Percentiles rank a stretch among this genome's conserved stretches.
These are phyloP conservation scores for Brettanomyces anomalus DNA, from an alignment of 805 yeast genomes.

Conservation along the genomic window DNA sequence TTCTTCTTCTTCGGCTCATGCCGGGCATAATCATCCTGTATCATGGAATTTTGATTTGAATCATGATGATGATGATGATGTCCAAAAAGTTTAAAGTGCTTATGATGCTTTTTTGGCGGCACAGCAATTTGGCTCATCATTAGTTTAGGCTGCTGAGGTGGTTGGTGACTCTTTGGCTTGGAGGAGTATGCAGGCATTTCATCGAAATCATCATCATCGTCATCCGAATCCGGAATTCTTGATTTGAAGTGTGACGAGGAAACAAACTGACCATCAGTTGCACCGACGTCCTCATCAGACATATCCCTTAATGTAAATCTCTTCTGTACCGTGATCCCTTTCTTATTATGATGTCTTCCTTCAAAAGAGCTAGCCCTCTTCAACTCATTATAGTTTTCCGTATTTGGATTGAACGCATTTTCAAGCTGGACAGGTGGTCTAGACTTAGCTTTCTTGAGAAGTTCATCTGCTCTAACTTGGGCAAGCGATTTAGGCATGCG, in stretches of 20 bases:
- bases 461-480: conserved; percentile 31
- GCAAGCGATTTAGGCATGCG: conserved; percentile 5
- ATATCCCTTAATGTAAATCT: neutral
- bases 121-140: no score
- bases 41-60: neutral
- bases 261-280: neutral
- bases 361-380: conserved; percentile 42
- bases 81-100: neutral
- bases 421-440: conserved; percentile 8
- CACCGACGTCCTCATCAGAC: neutral
- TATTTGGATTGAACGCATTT: conserved; percentile 4
- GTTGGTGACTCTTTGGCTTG: no score
- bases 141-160: no score
- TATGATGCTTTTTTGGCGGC: neutral
- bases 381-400: conserved; percentile 5
- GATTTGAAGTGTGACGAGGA: conserved; percentile 31
- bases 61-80: conserved; percentile 1
- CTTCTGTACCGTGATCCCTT: conserved; percentile 2
- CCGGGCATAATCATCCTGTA: neutral
- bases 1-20: conserved; percentile 18
- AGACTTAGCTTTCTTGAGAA: conserved; percentile 40
- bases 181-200: no score
- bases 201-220: conserved; percentile 32
- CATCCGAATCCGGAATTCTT: conserved; percentile 56
- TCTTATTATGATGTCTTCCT: neutral